Conservation (phyloP, 768 basidiomycete species). For the Kwoniella dejecticola region DNA sequence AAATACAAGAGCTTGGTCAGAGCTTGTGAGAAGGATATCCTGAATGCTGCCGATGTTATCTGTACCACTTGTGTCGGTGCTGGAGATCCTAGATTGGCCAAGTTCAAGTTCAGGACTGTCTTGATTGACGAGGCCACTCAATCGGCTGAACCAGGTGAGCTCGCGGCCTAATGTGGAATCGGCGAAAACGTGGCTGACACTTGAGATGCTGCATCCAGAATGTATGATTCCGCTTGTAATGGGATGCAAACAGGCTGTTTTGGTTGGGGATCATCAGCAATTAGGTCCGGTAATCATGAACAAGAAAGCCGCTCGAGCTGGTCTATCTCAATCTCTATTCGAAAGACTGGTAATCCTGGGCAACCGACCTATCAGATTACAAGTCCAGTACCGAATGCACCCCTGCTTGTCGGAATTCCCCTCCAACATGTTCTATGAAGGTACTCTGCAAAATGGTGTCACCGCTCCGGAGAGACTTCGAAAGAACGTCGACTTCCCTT, state of each 20-base stretch:
- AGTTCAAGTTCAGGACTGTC: conserved; percentile 97
- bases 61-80: conserved; percentile 98
- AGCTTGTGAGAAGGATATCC: conserved; percentile 96
- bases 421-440: conserved; percentile 99
- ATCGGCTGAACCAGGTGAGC: conserved; percentile 87
- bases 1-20: conserved; percentile 96
- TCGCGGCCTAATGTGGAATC: background rate
- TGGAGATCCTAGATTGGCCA: conserved; percentile 92
- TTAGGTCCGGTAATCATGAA: conserved; percentile 99
- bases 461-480: conserved; percentile 95
- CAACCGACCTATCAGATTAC: conserved; percentile 95
- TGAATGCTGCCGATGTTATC: conserved; percentile 92
- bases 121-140: conserved; percentile 99
- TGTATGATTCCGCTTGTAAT: conserved; percentile 99
- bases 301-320: conserved; percentile 99
- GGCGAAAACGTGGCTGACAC: conserved; percentile 21
- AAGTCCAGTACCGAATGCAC: conserved; percentile 99
- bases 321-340: conserved; percentile 95
- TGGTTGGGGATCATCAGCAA: conserved; percentile 96
- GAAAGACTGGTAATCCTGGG: conserved; percentile 93
- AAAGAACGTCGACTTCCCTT: conserved; percentile 99
- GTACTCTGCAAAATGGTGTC: conserved; percentile 96
- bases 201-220: conserved; percentile 61
- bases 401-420: conserved; percentile 99
- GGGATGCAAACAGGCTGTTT: conserved; percentile 96